Evolutionary conservation across 2,329 filamentous ascomycete genomes (phyloP).

Genomic region (Lecanicillium sp.): DNA sequence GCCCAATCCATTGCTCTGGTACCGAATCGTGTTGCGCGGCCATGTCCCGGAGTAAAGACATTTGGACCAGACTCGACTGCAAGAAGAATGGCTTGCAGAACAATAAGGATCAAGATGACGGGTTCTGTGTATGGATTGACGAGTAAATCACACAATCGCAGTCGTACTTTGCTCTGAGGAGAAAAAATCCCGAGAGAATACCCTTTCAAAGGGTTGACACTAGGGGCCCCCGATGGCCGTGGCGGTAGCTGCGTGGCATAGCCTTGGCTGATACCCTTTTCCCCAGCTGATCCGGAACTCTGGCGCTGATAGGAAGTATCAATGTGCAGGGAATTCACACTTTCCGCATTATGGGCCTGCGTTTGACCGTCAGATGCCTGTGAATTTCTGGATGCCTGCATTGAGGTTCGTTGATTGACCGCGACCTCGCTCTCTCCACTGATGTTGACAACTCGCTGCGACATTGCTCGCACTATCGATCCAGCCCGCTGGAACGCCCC

Average conservation of each 20-base stretch:
- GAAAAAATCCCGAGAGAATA: conserved; percentile 81
- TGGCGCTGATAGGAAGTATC: conserved; percentile 50
- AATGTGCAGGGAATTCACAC: conserved; percentile 29
- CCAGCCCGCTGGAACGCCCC: conserved; percentile 63
- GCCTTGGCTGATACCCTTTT: conserved; percentile 35
- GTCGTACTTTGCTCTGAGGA: conserved; percentile 67
- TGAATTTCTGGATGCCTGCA: conserved; percentile 42
- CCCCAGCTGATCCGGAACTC: conserved; percentile 35
- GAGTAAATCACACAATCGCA: conserved; percentile 72
- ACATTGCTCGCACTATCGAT: conserved; percentile 79
- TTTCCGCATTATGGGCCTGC: conserved; percentile 19
- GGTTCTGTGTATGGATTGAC: conserved; percentile 86
- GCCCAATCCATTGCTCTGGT: conserved; percentile 67
- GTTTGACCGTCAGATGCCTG: conserved; percentile 35
- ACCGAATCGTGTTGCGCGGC: conserved; percentile 61
- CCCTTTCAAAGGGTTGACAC: conserved; percentile 72
- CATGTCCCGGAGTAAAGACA: conserved; percentile 58
- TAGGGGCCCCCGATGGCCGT: conserved; percentile 16
- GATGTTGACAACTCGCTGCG: conserved; percentile 94
- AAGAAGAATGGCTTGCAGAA: conserved; percentile 82
- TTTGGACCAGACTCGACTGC: conserved; percentile 73
- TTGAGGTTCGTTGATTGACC: conserved; percentile 64
- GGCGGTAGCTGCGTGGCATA: conserved; percentile 16
- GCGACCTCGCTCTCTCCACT: conserved; percentile 79
- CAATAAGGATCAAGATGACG: conserved; percentile 76